Base-by-base conservation (phyloP, 257 asterid genomes). In the Nicotiana paniculata region DNA sequence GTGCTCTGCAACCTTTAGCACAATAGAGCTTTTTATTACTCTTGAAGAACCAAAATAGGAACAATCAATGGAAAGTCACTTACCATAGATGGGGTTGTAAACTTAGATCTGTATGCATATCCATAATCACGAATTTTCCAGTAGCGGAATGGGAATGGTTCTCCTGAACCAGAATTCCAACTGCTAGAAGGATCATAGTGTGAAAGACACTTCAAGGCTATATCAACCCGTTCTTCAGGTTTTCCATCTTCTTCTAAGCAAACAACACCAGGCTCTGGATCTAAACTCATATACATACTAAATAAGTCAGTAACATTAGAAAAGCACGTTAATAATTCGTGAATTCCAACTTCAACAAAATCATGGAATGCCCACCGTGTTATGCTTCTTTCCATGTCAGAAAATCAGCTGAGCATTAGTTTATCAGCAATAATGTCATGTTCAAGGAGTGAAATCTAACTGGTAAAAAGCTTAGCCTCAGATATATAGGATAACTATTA, bases 71-170 rank as follows among this genome's bases (percentile, higher is more conserved):
- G 39, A 81, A 67, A 80, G 86, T 82, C 81, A 87, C 97, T 90
- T 86, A 75, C 98, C 16, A 88, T 87, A 67, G 99, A 90, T 28
- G 99, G 99, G 80, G 94, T 91, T 18, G 93, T 89, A 80, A 94
- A 95, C 82, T 90, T 94, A 53, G 96, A 88, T 88, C 95, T 92
- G 90, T 94, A 96, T 79, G 99, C 98, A 85, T 89, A 89, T 85
- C 97, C 98, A 91, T 93, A 94, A 87, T 94, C 99, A 81, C 98
- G 92, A 88, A 96, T 96, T 85, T 89, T 96, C 99, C 98, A 96
- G 87, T 94, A 96, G 84, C 88, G 92, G 89, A 96, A 96, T 74
- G 16, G 79, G 43, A 51, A 48, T 9, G 10, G 33, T 80, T 90
- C 88, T 83, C 84, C 82, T 79, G 89, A 83, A 88, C 90, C 93